Evolutionary conservation across 1,284 basidiomycete species (phyloP).

Genomic region (Trametes pubescens): DNA sequence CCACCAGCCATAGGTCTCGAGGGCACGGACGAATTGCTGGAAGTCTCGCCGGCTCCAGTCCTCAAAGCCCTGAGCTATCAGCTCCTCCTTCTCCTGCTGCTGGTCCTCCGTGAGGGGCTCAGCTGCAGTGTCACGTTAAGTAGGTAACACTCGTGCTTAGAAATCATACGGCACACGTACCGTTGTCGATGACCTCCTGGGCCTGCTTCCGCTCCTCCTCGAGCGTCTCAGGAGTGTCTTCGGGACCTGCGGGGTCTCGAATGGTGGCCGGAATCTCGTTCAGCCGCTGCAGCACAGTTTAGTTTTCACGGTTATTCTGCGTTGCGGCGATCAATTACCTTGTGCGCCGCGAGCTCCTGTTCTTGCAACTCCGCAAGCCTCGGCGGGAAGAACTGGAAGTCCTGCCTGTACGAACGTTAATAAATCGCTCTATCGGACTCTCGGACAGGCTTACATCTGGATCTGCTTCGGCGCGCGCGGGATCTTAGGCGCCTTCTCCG

Average conservation of each 20-base stretch:
- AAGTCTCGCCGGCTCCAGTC: conserved; percentile 95
- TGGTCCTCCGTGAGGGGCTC: conserved; percentile 91
- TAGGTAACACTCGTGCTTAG: background rate
- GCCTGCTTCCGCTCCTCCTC: conserved; percentile 85
- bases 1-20: conserved; percentile 90
- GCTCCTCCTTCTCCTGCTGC: conserved; percentile 78
- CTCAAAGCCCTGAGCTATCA: conserved; percentile 84
- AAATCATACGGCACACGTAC: conserved; percentile 46
- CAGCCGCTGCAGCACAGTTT: conserved; percentile 54
- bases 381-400: conserved; percentile 97
- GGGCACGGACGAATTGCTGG: conserved; percentile 87
- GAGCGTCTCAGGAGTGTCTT: conserved; percentile 85
- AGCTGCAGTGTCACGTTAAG: conserved; percentile 54
- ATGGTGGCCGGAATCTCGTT: conserved; percentile 81
- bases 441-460: conserved; percentile 62
- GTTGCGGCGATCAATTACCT: conserved; percentile 52
- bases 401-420: conserved; percentile 67
- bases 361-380: conserved; percentile 88
- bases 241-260: conserved; percentile 73
- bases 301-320: background rate
- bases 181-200: conserved; percentile 88
- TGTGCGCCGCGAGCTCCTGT: conserved; percentile 84
- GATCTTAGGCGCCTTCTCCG: conserved; percentile 85
- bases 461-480: conserved; percentile 93
- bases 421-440: background rate